Evolutionary conservation across 352 stramenopile species (phyloP).

Genomic region (Pythium periplocum): DNA sequence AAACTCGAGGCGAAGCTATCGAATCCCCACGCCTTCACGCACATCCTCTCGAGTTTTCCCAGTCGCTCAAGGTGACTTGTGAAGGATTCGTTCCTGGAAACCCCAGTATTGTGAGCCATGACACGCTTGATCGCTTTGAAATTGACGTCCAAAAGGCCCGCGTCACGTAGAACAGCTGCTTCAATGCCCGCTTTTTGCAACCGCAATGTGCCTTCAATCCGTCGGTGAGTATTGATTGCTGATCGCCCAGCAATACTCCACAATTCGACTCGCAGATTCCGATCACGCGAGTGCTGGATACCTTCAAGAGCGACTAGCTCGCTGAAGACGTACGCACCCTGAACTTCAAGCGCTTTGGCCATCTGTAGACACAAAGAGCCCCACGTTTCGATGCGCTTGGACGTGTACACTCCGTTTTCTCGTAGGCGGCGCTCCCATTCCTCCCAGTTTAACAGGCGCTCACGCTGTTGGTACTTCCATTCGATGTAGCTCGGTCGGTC

Average conservation of each 20-base stretch:
- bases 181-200: slow-evolving; percentile 14
- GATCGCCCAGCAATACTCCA: slow-evolving; percentile 9
- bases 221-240: neutral
- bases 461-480: slow-evolving; percentile 7
- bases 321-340: slow-evolving; percentile 6
- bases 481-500: neutral
- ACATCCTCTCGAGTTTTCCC: slow-evolving; percentile 59
- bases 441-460: slow-evolving; percentile 1
- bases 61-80: slow-evolving; percentile 30
- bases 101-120: slow-evolving; percentile 21
- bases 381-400: slow-evolving; percentile 13
- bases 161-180: slow-evolving; percentile 2
- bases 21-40: slow-evolving; percentile 45
- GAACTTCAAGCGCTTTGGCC: slow-evolving; percentile 8
- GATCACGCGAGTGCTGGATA: slow-evolving; percentile 3
- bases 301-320: slow-evolving; percentile 11
- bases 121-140: slow-evolving; percentile 33
- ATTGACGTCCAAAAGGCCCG: slow-evolving; percentile 11
- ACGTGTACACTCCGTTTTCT: neutral
- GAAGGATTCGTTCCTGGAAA: slow-evolving; percentile 37
- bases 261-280: slow-evolving; percentile 7
- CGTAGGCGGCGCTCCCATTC: slow-evolving; percentile 4
- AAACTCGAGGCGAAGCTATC: slow-evolving; percentile 35
- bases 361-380: slow-evolving; percentile 10
- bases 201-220: slow-evolving; percentile 6